Evolutionary conservation across 2,329 filamentous ascomycete genomes (phyloP), one percentile per base, ranked within the genome.

Genomic region (Coniochaeta hoffmannii): DNA sequence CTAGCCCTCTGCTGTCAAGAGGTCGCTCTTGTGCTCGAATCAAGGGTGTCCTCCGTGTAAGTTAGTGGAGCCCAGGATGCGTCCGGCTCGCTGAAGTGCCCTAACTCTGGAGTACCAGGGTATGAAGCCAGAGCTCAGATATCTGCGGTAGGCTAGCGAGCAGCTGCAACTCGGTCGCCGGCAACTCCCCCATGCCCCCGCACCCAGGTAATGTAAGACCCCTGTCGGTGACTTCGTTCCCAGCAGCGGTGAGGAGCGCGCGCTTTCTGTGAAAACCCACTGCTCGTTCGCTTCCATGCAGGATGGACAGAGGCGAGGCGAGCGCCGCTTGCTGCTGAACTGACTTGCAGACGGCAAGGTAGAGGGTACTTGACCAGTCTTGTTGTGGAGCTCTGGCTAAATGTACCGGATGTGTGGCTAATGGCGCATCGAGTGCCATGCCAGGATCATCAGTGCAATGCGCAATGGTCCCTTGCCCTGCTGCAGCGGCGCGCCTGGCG

Each of bases 321-420:
- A 46, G 15, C 19, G 24, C 15, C 22, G 41, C 24, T n/a, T 46
- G 41, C 19, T 46, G 5, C n/a, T n/a, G 24, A 19, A 46, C 12
- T 3, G 12, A 19, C 15, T 46, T 22, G 41, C 24, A 11, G 9
- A 46, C 7, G 15, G 41, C 41, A 26, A 46, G 26, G 41, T 46
- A 46, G 41, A 46, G n/a, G 22, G 12, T 55, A 41, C 55, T 30
- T 36, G 51, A 26, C 26, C 35, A 30, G 31, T 38, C 50, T 50
- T 15, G 41, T 14, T n/a, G 41, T 28, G 41, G 41, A 28, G 15
- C 41, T 56, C 49, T 58, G 57, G 57, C 55, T 58, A 58, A 58
- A 58, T 58, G 46, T 50, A 53, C 53, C 52, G 55, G 55, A 51
- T 53, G 55, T 50, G 50, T 36, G n/a, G 32, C 51, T 38, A 41